Evolutionary conservation across 352 stramenopile species (phyloP), one percentile per base, ranked within the genome.

Genomic region (Elongisporangium senticosum): DNA sequence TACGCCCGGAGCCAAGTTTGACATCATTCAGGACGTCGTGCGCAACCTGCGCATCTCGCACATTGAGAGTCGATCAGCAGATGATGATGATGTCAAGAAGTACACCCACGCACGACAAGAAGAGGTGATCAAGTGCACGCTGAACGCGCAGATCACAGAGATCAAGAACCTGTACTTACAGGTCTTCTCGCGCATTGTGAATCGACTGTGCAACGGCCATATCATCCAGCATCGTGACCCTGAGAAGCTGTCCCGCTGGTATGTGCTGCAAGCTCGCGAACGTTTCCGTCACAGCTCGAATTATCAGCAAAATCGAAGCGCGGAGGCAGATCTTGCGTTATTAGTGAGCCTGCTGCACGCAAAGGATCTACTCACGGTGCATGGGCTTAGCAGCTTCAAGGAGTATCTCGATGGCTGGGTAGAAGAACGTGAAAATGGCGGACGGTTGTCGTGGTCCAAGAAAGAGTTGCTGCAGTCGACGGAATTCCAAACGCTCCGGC

Each of bases 1-100:
- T 4, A 99, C 98, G 2, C 98, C 98, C 4, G 98, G 98, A 4
- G 84, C 87, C 22, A 96, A 98, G 68, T 97, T 98, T 39, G 90
- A 98, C 39, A 77, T 90, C 20, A 98, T 98, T 53, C 95, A 99
- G 69, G 83, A 96, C 26, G 93, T 99, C 2, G 87, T 99, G 37
- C 67, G 88, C 5, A 98, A 98, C 57, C 71, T 99, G 24, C 80
- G 87, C 14, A 97, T 98, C 58, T 90, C 83, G 19, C 84, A 96
- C 64, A 98, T 99, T 49, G 97, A 99, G 75, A 88, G 93, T 56
- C 86, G 96, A 17, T 95, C 80, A 2, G 96, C 98, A 19, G 89
- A 98, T 47, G 97, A 99, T 74, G 33, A 79, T 1, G 91, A 98
- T 58, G 96, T 99, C 15, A 91, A 88, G 26, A 86, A 86, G 49